phyloP scores from a whole-genome alignment of 2,329 filamentous ascomycete species.

The Ciborinia camelliae region DNA sequence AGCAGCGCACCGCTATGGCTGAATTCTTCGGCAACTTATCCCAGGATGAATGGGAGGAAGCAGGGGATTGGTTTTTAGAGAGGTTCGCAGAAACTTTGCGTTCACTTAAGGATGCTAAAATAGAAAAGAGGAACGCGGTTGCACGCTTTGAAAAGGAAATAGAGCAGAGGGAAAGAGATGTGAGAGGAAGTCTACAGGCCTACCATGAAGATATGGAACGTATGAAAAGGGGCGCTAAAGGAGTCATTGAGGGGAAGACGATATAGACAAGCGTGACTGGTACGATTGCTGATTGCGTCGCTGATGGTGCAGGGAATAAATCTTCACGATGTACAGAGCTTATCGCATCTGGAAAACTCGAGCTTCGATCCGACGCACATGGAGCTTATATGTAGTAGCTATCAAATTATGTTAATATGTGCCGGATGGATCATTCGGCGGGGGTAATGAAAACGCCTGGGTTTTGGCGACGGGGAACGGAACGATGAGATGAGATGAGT shows the following conservation, averaged over 20 bases:
- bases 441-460: neutral
- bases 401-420: neutral
- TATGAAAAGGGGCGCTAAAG: conserved; percentile 32
- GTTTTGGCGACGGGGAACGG: neutral
- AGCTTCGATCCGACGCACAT: neutral
- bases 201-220: conserved; percentile 30
- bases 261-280: neutral
- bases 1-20: neutral
- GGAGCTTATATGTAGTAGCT: neutral
- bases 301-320: neutral
- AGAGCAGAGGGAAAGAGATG: conserved; percentile 30
- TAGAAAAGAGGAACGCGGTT: conserved; percentile 30
- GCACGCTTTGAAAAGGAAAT: conserved; percentile 32
- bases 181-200: conserved; percentile 27
- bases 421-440: neutral
- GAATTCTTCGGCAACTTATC: conserved; percentile 30
- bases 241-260: conserved; percentile 19
- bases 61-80: conserved; percentile 35
- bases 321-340: neutral
- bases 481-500: neutral
- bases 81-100: conserved; percentile 30
- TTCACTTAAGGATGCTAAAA: conserved; percentile 28
- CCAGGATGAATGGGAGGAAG: conserved; percentile 35
- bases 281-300: neutral
- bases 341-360: neutral